phyloP scores from a whole-genome alignment of 495 filamentous ascomycete species.

The Penicillium atrosanguineum region DNA sequence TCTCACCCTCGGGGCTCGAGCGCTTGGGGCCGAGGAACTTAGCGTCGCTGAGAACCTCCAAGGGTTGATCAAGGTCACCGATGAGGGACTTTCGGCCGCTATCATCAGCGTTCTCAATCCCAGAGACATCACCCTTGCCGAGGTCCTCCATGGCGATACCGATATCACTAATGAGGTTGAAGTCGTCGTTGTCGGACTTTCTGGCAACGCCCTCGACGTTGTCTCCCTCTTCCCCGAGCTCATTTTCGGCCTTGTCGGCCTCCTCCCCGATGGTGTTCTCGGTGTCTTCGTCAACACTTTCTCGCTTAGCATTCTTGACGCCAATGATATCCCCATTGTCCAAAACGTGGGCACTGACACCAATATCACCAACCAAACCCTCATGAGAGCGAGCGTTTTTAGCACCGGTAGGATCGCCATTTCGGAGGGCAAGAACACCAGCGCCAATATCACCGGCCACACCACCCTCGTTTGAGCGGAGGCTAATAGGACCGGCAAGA shows the following conservation, averaged over 20 bases:
- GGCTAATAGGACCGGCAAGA: conserved; percentile 2
- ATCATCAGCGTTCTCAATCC: not conserved
- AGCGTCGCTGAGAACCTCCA: not conserved
- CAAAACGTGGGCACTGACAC: not conserved
- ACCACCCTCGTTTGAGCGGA: not conserved
- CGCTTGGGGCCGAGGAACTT: not conserved
- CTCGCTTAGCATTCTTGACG: conserved; percentile 1
- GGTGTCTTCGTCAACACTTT: not conserved
- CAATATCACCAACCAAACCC: not conserved
- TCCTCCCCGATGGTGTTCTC: not conserved
- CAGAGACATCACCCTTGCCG: not conserved
- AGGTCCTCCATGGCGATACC: not conserved
- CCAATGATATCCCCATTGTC: not conserved
- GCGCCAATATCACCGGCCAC: not conserved
- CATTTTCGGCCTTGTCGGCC: not conserved
- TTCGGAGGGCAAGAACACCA: not conserved
- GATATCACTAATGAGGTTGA: not conserved
- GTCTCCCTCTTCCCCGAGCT: no score
- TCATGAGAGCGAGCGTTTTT: conserved; percentile 4
- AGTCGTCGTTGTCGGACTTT: no score
- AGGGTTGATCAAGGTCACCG: not conserved
- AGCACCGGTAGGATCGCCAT: not conserved
- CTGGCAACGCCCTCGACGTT: no score
- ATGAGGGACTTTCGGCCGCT: not conserved
- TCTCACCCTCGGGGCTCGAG: no score